Evolutionary conservation across 495 filamentous ascomycete genomes (phyloP).

Genomic region (Penicillium lividum): DNA sequence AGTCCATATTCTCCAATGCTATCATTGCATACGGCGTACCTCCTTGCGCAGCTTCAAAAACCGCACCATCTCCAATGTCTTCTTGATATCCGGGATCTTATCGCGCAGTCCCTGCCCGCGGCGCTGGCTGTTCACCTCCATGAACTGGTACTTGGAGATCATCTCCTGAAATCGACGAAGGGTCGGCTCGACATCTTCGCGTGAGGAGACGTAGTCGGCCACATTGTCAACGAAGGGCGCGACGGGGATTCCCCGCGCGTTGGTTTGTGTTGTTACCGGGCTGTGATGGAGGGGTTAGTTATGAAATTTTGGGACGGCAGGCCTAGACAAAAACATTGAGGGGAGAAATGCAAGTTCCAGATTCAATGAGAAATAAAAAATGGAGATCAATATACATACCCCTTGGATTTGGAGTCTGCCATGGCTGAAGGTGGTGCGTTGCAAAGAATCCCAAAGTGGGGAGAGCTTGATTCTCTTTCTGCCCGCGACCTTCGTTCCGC

Average conservation of each 20-base stretch:
- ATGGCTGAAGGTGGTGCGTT: constrained; percentile 18
- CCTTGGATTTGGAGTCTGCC: constrained; percentile 29
- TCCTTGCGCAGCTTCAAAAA: constrained; percentile 65
- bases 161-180: constrained; percentile 96
- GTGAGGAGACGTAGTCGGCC: constrained; percentile 85
- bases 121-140: constrained; percentile 90
- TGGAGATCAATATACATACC: constrained; percentile 15
- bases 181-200: constrained; percentile 85
- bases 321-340: not conserved
- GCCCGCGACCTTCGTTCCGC: constrained; percentile 11
- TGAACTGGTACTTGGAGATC: constrained; percentile 99
- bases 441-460: constrained; percentile 29
- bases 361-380: not conserved
- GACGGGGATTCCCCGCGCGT: constrained; percentile 89
- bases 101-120: constrained; percentile 82
- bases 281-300: constrained; percentile 31
- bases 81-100: constrained; percentile 96
- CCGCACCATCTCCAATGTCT: constrained; percentile 90
- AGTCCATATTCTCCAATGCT: not conserved
- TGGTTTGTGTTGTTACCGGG: constrained; percentile 54
- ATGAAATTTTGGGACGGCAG: not conserved
- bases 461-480: constrained; percentile 24
- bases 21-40: constrained; percentile 11
- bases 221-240: constrained; percentile 98
- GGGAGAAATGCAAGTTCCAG: too few species aligned